Base-by-base conservation (phyloP, 805 yeast species). In the Candida pseudoglaebosa region DNA sequence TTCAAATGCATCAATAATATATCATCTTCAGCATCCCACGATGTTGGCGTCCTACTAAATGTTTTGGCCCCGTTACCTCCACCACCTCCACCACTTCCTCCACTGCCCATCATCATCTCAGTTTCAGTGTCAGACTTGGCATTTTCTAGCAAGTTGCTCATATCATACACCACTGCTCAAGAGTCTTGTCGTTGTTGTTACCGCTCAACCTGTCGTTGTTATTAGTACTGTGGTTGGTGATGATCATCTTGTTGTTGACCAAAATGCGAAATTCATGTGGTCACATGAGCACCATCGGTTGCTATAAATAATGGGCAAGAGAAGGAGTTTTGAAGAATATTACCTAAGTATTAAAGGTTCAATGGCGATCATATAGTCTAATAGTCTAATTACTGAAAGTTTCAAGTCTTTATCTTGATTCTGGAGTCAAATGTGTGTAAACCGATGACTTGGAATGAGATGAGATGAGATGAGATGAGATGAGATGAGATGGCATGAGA, bases 21-120 rank as follows among this genome's bases (percentile, higher is more conserved):
- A 46, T 69, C 74, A 50, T 69, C 74, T 45, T 62, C 71, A 13
- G 73, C 68, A 46, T 69, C 74, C 74, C 74, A 69, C 3, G 73
- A 67, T 3, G 74, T 67, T 10, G 74, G 74, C 5, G 74, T 68
- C 24, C 73, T 50, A 34, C 62, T 51, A 41, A 52, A 53, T 41
- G 50, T 52, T 42, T 63, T 62, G 8, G 40, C 16, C 8, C 24
- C 26, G 7, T n/a, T n/a, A n/a, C n/a, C n/a, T n/a, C n/a, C n/a
- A n/a, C n/a, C n/a, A n/a, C n/a, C n/a, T n/a, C n/a, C n/a, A n/a
- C n/a, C n/a, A n/a, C n/a, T n/a, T n/a, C n/a, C n/a, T n/a, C n/a
- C n/a, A n/a, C n/a, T n/a, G n/a, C n/a, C n/a, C n/a, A n/a, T n/a
- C n/a, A n/a, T n/a, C n/a, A n/a, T 26, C 6, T 15, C 15, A 6